Percentiles rank a stretch among this genome's conserved stretches.
These are phyloP conservation scores for Closterium sp. DNA, from an alignment of 139 green algal species.

Conservation along the genomic window DNA sequence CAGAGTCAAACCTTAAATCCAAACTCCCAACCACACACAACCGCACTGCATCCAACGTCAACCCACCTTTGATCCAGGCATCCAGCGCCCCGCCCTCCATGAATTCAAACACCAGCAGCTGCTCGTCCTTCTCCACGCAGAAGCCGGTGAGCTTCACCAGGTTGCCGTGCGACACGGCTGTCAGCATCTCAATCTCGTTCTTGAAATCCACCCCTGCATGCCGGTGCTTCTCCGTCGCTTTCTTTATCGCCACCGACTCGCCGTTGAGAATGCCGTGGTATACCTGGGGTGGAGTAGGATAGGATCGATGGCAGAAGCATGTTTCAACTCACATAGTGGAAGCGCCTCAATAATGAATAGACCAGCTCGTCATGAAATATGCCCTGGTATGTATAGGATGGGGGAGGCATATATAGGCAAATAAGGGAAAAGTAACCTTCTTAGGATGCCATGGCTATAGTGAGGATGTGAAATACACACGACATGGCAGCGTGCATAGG, in stretches of 20 bases:
- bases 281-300: background rate
- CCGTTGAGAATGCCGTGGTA: background rate
- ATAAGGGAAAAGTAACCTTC: too few relatives aligned
- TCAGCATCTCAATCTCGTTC: constrained; percentile 5
- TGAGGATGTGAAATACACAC: too few relatives aligned
- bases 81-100: background rate
- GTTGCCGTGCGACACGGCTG: background rate
- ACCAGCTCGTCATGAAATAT: too few relatives aligned
- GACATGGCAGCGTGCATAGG: too few relatives aligned
- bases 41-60: background rate
- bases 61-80: background rate
- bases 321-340: too few relatives aligned
- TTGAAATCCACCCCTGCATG: background rate
- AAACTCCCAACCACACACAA: background rate
- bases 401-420: too few relatives aligned
- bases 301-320: too few relatives aligned
- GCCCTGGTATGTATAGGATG: too few relatives aligned
- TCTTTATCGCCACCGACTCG: background rate
- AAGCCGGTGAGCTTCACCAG: background rate
- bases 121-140: background rate
- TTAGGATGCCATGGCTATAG: too few relatives aligned
- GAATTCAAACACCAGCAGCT: background rate
- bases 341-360: too few relatives aligned
- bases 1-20: background rate
- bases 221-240: background rate